Evolutionary conservation across 306 rosid species (phyloP).

Genomic region (Coriaria nepalensis): DNA sequence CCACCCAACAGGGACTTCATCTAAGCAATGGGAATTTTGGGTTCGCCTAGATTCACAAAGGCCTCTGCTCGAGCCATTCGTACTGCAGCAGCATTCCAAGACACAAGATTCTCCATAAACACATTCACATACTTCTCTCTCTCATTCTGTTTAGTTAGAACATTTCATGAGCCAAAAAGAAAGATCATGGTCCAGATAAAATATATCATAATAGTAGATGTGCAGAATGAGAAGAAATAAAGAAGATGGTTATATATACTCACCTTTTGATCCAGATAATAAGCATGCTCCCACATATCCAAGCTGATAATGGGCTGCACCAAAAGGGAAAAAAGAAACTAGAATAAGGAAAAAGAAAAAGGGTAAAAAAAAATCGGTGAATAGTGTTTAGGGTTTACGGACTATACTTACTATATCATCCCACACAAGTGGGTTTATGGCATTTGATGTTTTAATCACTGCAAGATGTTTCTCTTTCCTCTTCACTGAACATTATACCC

Average conservation of each 20-base stretch:
- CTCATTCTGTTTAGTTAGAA: conserved; percentile 50
- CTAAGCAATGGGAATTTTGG: conserved; percentile 69
- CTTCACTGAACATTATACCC: conserved; percentile 58
- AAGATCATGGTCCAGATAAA: not conserved
- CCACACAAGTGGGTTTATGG: conserved; percentile 76
- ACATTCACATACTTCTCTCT: conserved; percentile 54
- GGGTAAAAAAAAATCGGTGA: conserved; percentile 9
- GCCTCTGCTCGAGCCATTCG: conserved; percentile 62
- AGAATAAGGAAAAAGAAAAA: not conserved
- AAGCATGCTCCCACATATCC: conserved; percentile 99
- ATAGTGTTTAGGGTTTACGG: not conserved
- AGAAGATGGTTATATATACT: conserved; percentile 7
- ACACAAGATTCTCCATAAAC: conserved; percentile 73
- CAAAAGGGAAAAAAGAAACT: conserved; percentile 12
- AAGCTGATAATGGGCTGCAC: conserved; percentile 81
- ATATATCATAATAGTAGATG: not conserved
- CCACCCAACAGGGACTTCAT: not conserved
- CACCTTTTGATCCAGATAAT: conserved; percentile 90
- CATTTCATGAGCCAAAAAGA: not conserved
- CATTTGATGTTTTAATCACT: conserved; percentile 58
- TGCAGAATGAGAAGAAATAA: conserved; percentile 5
- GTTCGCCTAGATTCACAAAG: conserved; percentile 79
- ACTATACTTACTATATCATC: conserved; percentile 61
- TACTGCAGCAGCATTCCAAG: conserved; percentile 66
- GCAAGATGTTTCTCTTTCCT: conserved; percentile 63